A percentile compares a stretch with the other conserved stretches of the same genome.
These are phyloP conservation scores for Fusarium sterilihyphosum DNA, from an alignment of 2,329 filamentous ascomycete species.

Conservation along the genomic window DNA sequence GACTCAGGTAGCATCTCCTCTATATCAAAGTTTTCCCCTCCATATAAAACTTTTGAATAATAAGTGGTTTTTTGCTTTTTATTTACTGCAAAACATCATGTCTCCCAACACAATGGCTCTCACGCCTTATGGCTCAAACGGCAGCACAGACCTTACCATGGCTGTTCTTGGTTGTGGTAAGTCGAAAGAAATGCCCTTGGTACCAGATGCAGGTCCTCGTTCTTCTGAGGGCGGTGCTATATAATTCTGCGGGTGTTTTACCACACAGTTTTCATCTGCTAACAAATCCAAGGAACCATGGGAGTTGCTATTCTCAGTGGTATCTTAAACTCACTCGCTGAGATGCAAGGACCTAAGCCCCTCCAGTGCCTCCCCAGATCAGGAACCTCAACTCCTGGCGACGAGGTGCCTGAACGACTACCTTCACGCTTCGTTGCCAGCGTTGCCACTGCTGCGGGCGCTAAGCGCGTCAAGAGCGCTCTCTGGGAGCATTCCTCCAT, in stretches of 20 bases:
- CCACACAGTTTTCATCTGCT: slow-evolving; percentile 3
- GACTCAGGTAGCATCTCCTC: slow-evolving; percentile 8
- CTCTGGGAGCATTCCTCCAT: slow-evolving; percentile 70
- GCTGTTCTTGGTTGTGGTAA: slow-evolving; percentile 84
- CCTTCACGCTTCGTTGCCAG: slow-evolving; percentile 84
- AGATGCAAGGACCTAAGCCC: slow-evolving; percentile 58
- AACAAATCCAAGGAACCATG: slow-evolving; percentile 75
- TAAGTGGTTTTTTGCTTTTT: slow-evolving; percentile 18
- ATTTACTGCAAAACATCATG: slow-evolving; percentile 37
- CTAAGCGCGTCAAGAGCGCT: slow-evolving; percentile 72
- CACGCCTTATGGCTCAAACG: slow-evolving; percentile 49
- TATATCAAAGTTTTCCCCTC: neutral
- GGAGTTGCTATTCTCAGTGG: slow-evolving; percentile 86
- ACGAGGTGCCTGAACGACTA: slow-evolving; percentile 65
- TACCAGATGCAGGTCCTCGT: neutral
- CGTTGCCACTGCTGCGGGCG: slow-evolving; percentile 75
- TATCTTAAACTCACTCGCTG: slow-evolving; percentile 76
- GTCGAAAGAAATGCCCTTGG: slow-evolving; percentile 42
- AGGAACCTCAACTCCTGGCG: slow-evolving; percentile 55
- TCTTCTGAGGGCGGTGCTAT: neutral
- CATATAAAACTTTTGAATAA: neutral
- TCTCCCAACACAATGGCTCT: slow-evolving; percentile 42
- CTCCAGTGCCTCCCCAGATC: slow-evolving; percentile 54
- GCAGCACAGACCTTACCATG: slow-evolving; percentile 69
- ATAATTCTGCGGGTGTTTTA: neutral